phyloP scores from a whole-genome alignment of 768 basidiomycete species.

The Cystofilobasidium macerans region DNA sequence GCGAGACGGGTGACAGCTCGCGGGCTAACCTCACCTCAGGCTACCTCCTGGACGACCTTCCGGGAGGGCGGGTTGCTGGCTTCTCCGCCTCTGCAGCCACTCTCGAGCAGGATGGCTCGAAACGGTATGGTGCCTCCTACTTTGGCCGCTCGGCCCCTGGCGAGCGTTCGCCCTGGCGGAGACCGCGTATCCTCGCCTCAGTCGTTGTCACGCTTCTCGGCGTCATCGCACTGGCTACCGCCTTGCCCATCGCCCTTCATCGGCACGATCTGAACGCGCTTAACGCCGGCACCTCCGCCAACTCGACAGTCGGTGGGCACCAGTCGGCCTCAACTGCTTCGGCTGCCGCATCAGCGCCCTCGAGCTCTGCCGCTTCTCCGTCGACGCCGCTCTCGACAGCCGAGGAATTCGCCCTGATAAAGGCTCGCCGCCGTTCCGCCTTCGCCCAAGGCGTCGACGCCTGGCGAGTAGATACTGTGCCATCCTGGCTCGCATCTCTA shows the following conservation, averaged over 20 bases:
- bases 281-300: not conserved
- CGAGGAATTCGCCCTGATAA: not conserved
- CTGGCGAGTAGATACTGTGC: not conserved
- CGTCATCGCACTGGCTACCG: not conserved
- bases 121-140: not conserved
- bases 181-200: not conserved
- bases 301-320: not conserved
- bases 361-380: not conserved
- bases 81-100: too few species aligned
- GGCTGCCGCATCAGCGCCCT: not conserved
- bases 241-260: not conserved
- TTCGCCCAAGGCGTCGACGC: not conserved
- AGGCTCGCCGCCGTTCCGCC: not conserved
- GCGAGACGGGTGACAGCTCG: too few species aligned
- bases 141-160: not conserved
- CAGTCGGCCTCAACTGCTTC: not conserved
- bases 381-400: not conserved
- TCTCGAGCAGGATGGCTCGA: too few species aligned
- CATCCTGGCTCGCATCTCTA: conserved; percentile 18
- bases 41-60: not conserved
- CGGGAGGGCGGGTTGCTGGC: not conserved
- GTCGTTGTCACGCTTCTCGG: not conserved
- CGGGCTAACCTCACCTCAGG: not conserved
- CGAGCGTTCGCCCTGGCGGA: not conserved
- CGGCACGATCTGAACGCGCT: not conserved